These are phyloP conservation scores for Dalechampia spathulata DNA, from an alignment of 441 rosid species.

Conservation along the genomic window DNA sequence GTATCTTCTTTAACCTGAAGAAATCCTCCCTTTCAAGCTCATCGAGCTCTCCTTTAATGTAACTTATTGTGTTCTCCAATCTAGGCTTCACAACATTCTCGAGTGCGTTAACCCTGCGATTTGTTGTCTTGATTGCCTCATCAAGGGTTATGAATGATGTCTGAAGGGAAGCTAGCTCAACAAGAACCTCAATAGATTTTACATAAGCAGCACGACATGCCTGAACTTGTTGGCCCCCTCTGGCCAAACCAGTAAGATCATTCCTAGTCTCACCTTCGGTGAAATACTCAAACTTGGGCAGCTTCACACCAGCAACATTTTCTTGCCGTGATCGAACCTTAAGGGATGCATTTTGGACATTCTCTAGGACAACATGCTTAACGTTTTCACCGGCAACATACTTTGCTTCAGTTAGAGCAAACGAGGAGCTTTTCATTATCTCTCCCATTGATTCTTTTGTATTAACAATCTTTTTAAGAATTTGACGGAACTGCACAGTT, in stretches of 20 bases:
- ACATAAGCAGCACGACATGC: slow-evolving; percentile 79
- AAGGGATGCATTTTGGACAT: slow-evolving; percentile 68
- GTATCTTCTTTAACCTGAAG: slow-evolving; percentile 88
- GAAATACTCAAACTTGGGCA: slow-evolving; percentile 78
- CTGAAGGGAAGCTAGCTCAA: slow-evolving; percentile 92
- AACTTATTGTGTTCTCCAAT: slow-evolving; percentile 69
- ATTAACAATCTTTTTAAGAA: slow-evolving; percentile 72
- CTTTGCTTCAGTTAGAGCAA: slow-evolving; percentile 75
- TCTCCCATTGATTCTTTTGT: slow-evolving; percentile 91
- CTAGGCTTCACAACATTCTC: slow-evolving; percentile 91
- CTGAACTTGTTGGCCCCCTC: slow-evolving; percentile 92
- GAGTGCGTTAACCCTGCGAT: slow-evolving; percentile 86
- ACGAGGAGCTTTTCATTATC: slow-evolving; percentile 77
- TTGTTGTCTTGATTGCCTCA: slow-evolving; percentile 89
- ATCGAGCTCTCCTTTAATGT: slow-evolving; percentile 86
- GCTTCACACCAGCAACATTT: slow-evolving; percentile 87
- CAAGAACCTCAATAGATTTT: slow-evolving; percentile 78
- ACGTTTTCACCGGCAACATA: slow-evolving; percentile 88
- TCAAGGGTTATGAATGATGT: slow-evolving; percentile 85
- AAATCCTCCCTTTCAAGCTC: slow-evolving; percentile 93
- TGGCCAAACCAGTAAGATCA: slow-evolving; percentile 80
- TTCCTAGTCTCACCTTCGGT: slow-evolving; percentile 77
- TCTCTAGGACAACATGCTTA: slow-evolving; percentile 73
- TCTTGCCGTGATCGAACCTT: slow-evolving; percentile 75
- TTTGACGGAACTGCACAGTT: slow-evolving; percentile 78